Evolutionary conservation across 2,329 filamentous ascomycete genomes (phyloP).

Genomic region (Exophiala sideris): DNA sequence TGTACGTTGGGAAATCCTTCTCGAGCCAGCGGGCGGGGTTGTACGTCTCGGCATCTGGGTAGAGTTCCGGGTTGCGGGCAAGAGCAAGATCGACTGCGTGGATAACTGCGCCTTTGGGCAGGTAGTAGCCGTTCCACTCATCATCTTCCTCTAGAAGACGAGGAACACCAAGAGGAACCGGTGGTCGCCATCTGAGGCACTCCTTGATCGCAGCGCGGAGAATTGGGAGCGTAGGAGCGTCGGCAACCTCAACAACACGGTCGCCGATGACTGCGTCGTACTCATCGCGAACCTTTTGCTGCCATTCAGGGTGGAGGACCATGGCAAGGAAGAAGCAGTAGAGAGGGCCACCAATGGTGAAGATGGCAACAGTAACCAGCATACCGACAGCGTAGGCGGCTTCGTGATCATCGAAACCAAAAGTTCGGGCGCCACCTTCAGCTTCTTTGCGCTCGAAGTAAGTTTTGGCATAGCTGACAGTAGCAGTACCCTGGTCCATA

Average conservation of each 20-base stretch:
- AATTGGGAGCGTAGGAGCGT: constrained; percentile 38
- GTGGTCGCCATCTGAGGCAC: constrained; percentile 47
- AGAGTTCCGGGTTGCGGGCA: constrained; percentile 30
- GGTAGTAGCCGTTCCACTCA: constrained; percentile 48
- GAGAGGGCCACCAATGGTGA: constrained; percentile 30
- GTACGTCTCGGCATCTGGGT: constrained; percentile 31
- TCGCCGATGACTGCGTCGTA: constrained; percentile 42
- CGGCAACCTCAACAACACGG: constrained; percentile 42
- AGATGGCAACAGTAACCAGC: constrained; percentile 29
- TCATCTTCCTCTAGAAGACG: constrained; percentile 53
- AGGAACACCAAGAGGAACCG: constrained; percentile 49
- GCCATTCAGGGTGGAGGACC: constrained; percentile 50
- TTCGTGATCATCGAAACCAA: constrained; percentile 31
- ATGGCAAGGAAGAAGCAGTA: constrained; percentile 39
- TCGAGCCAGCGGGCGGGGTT: constrained; percentile 32
- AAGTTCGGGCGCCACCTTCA: constrained; percentile 21
- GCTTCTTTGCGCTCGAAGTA: constrained; percentile 29
- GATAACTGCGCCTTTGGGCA: constrained; percentile 48
- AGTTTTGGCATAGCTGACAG: constrained; percentile 28
- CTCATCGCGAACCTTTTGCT: constrained; percentile 38
- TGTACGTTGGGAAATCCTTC: constrained; percentile 31
- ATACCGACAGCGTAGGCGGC: constrained; percentile 30
- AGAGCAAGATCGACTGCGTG: constrained; percentile 40
- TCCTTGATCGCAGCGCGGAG: constrained; percentile 43
- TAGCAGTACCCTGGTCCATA: constrained; percentile 27